Conservation (phyloP, 2,329 filamentous ascomycete genomes). For the Aspergillus alliaceus region DNA sequence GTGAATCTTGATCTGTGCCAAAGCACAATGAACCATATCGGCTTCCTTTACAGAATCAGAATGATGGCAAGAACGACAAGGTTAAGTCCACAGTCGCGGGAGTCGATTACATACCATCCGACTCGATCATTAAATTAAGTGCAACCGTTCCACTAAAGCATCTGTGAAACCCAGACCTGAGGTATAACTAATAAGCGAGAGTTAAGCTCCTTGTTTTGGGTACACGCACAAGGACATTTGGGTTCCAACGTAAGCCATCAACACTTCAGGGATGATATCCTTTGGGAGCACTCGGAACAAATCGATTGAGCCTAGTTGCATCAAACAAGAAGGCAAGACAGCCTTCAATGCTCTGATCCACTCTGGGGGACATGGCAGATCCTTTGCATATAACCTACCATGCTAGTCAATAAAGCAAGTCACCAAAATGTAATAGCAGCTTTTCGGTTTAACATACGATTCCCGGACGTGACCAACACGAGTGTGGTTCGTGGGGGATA, state of each 20-base stretch:
- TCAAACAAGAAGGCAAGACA: conserved; percentile 31
- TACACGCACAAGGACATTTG: conserved; percentile 29
- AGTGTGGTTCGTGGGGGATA: conserved; percentile 10
- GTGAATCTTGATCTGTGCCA: conserved; percentile 35
- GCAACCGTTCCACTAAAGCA: conserved; percentile 40
- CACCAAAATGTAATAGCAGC: not conserved
- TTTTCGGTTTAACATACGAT: conserved; percentile 23
- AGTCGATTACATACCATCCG: conserved; percentile 22
- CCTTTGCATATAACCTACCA: conserved; percentile 35
- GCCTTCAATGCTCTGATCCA: conserved; percentile 31
- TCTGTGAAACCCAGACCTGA: conserved; percentile 37
- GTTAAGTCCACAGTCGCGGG: not conserved
- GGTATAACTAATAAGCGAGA: not conserved
- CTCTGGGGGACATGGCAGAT: conserved; percentile 33
- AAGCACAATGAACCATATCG: conserved; percentile 30
- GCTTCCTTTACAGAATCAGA: conserved; percentile 18
- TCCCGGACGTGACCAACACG: conserved; percentile 10
- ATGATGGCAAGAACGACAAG: not conserved
- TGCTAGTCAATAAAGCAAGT: conserved; percentile 16
- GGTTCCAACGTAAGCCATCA: conserved; percentile 40
- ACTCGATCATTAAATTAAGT: conserved; percentile 34
- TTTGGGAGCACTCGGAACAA: conserved; percentile 36
- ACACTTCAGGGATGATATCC: conserved; percentile 35
- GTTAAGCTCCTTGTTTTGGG: not conserved
- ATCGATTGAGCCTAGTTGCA: conserved; percentile 34